Base-by-base conservation (phyloP, 2,329 filamentous ascomycete species). In the Pseudocercospora fuligena region DNA sequence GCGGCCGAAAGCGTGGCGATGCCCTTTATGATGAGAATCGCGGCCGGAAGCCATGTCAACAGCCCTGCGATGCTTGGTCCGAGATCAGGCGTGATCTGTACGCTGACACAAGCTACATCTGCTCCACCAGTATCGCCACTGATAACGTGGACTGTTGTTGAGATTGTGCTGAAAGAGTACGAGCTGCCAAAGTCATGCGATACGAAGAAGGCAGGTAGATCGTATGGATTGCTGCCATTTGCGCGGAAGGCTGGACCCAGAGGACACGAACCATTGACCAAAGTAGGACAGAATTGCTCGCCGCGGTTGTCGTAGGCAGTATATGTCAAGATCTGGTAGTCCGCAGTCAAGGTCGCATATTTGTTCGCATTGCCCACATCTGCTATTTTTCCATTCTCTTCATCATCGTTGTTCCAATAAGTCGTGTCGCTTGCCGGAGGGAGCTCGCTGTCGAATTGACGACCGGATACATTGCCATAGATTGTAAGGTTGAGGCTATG, bases 381-480 rank as follows among this genome's bases (percentile, higher is more conserved):
- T 58, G 88, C 79, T 66, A 97, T 97, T 83, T 97, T 97, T 76
- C 93, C 92, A 62, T 88, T 82, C 0, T 85, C 88, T 58, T 84
- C 77, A 40, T 85, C 86, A 0, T 83, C 75, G 75, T 95, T 83
- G 2, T 72, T 77, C 92, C 93, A 84, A 12, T 70, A 92, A 0
- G 87, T 78, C 75, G 88, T 85, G 72, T 85, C 79, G 19, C 85
- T 79, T 3, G 73, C 60, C 0, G 86, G 74, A 36, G 92, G 93
- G 61, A 93, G 86, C 2, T 79, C 67, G n/a, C 82, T 81, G 12
- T 80, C 76, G 2, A 84, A 83, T 53, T 86, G 84, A 60, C 90
- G 88, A 56, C 95, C 95, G 8, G 90, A 92, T 31, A 98, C 93
- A 79, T 98, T 97, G 60, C 94, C 94, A 82, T 93, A 98, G 56